Base-by-base conservation (phyloP, 441 rosid genomes). In the Bocquillonia castaneifolia region DNA sequence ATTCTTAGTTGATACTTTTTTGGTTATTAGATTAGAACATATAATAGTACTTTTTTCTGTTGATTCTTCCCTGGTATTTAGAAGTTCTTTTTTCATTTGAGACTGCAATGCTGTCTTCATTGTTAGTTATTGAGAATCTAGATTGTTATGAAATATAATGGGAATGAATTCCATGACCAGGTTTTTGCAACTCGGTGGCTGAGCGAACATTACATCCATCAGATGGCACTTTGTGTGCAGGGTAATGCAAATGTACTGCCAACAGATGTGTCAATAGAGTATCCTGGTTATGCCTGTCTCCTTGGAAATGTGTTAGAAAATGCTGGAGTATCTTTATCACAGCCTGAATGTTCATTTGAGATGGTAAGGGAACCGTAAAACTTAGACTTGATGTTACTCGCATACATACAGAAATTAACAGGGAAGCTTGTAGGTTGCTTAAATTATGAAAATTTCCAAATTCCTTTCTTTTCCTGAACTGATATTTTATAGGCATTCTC, bases 301-400 rank as follows among this genome's bases (percentile, higher is more conserved):
- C 95, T 95, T 72, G 99, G 92, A 72, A 95, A 92, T 75, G 76
- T 80, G 25, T 77, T 95, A 77, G 99, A 95, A 80, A 84, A 85
- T 66, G 93, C 99, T 62, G 86, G 84, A 74, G 85, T 84, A 77
- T 82, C 89, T 76, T 80, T 92, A 69, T 86, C 90, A 59, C 92
- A 79, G 79, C 91, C 97, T 40, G 83, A 77, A 51, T 89, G 96
- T 82, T 82, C 93, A 62, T 84, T 92, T 79, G 92, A 86, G 74
- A 83, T 85, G 97, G 99, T 92, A 79, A 70, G 79, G 40, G 58
- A 31, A 52, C 64, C 32, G 36, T 66, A 23, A 36, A 28, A 31
- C 20, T 52, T n/a, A 28, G 13, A 40, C 7, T 59, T 47, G 3
- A 48, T 23, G 10, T 58, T 59, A 13, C 13, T 25, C 37, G 63